Percentiles rank a stretch among this genome's conserved stretches.
Conservation (phyloP, 257 asterid genomes). For the Penstemon eatonii region DNA sequence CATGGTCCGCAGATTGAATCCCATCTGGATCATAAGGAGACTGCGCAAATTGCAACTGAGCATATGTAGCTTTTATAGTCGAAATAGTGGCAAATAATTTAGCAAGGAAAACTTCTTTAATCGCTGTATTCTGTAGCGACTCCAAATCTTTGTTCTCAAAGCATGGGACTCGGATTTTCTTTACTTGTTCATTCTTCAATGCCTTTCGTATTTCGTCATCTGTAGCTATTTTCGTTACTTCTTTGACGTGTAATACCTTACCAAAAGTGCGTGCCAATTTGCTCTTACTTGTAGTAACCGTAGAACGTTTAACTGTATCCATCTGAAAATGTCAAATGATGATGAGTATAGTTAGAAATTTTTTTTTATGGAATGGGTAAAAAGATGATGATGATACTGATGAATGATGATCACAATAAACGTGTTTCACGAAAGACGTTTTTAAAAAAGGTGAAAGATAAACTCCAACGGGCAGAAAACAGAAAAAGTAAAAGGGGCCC, state of each 20-base stretch:
- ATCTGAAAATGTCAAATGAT: conserved; percentile 44
- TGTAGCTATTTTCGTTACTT: no score
- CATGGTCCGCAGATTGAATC: conserved; percentile 70
- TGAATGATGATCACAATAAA: no score
- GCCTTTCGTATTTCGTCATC: no score
- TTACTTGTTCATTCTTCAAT: conserved; percentile 27
- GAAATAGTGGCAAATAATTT: conserved; percentile 71
- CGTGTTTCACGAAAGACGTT: no score
- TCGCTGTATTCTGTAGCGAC: not conserved
- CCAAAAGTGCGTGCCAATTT: conserved; percentile 61
- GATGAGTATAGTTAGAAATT: not conserved
- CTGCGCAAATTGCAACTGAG: conserved; percentile 70
- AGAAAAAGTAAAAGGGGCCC: conserved; percentile 36
- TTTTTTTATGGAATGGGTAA: not conserved
- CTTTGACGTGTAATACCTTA: conserved; percentile 59
- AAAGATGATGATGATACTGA: no score
- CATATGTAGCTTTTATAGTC: conserved; percentile 72
- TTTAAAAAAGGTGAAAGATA: conserved; percentile 35
- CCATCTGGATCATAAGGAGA: conserved; percentile 83
- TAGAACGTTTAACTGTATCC: conserved; percentile 55
- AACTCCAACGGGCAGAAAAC: conserved; percentile 45
- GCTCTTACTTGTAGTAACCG: conserved; percentile 50
- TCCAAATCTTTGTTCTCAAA: conserved; percentile 31
- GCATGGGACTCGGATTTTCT: conserved; percentile 3
- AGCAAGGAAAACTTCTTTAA: conserved; percentile 63